A percentile compares a stretch with the other conserved stretches of the same genome.
Conservation (phyloP, 2,329 filamentous ascomycete genomes). For the Ascochyta viciae-villosae region DNA sequence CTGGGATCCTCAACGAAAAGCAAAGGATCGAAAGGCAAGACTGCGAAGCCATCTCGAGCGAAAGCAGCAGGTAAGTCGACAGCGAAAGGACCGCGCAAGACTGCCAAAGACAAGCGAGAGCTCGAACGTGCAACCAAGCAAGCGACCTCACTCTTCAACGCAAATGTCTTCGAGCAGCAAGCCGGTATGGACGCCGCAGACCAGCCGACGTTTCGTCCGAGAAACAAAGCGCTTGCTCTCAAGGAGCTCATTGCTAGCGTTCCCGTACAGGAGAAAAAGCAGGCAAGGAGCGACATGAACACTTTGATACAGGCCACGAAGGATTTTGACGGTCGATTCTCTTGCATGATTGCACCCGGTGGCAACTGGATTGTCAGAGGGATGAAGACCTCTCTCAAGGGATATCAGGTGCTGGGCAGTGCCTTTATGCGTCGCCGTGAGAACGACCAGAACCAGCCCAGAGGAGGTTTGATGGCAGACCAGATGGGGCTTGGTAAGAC, state of each 20-base stretch:
- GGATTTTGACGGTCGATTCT: constrained; percentile 50
- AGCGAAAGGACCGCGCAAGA: constrained; percentile 16
- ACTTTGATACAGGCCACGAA: constrained; percentile 50
- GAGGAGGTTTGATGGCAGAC: constrained; percentile 53
- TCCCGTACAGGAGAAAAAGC: constrained; percentile 44
- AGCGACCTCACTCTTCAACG: constrained; percentile 34
- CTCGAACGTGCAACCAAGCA: constrained; percentile 26
- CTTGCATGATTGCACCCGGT: constrained; percentile 40
- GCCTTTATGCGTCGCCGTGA: constrained; percentile 65
- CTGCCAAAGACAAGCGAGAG: constrained; percentile 28
- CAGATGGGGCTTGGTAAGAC: constrained; percentile 54
- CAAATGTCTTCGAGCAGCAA: constrained; percentile 45
- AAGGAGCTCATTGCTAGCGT: constrained; percentile 51
- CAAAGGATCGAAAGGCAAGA: constrained; percentile 7
- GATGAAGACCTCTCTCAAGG: constrained; percentile 55
- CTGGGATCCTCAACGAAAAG: constrained; percentile 6
- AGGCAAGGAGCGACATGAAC: constrained; percentile 45
- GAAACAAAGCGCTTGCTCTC: constrained; percentile 44
- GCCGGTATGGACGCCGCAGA: constrained; percentile 29
- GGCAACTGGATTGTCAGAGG: constrained; percentile 56
- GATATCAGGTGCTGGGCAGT: constrained; percentile 60
- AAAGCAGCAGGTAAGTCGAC: constrained; percentile 10
- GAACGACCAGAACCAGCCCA: constrained; percentile 43
- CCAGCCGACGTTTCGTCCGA: constrained; percentile 33
- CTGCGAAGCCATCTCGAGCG: constrained; percentile 1